Conservation (phyloP, 164 flowering plant genomes). For the Macadamia integrifolia region DNA sequence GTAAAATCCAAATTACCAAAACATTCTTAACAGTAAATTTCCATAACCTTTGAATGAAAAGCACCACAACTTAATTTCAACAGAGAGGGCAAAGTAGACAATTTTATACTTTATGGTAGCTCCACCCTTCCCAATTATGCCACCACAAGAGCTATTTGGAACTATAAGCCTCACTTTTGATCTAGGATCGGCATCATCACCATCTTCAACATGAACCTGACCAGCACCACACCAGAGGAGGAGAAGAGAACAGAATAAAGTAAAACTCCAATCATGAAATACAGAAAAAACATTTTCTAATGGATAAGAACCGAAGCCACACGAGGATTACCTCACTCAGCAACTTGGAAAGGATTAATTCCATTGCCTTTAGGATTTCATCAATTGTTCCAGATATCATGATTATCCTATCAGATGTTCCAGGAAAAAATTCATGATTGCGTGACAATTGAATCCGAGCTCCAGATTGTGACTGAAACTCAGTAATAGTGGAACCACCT, state of each 20-base stretch:
- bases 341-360: constrained; percentile 70
- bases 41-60: neutral
- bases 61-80: neutral
- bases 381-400: constrained; percentile 74
- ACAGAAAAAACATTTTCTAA: neutral
- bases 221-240: constrained; percentile 2
- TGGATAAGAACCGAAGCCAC: neutral
- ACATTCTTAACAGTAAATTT: neutral
- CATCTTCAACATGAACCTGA: constrained; percentile 67
- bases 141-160: constrained; percentile 91
- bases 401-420: constrained; percentile 91
- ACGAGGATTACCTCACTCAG: constrained; percentile 61
- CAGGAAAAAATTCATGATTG: constrained; percentile 89
- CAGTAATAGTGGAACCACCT: constrained; percentile 94
- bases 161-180: constrained; percentile 82
- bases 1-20: neutral
- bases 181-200: constrained; percentile 61
- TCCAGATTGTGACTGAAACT: constrained; percentile 87
- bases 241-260: neutral
- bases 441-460: constrained; percentile 93
- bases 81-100: neutral
- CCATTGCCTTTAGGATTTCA: constrained; percentile 71
- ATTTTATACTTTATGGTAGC: constrained; percentile 73
- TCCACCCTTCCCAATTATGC: constrained; percentile 97
- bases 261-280: neutral